These are phyloP conservation scores for Apiotrichum veenhuisii DNA, from an alignment of 1,284 basidiomycete species.

Conservation along the genomic window DNA sequence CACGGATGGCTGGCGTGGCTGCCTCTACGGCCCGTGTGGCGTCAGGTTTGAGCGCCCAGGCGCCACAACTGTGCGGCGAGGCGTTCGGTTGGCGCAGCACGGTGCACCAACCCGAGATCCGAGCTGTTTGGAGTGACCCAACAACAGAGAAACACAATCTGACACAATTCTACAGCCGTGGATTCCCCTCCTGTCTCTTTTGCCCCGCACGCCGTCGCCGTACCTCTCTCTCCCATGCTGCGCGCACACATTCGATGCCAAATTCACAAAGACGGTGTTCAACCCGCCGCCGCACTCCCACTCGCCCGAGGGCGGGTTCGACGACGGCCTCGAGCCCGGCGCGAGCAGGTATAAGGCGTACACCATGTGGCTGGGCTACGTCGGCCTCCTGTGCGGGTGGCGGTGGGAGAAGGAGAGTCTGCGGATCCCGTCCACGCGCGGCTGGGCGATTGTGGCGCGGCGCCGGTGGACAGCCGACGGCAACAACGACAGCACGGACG, in stretches of 20 bases:
- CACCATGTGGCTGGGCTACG: constrained; percentile 71
- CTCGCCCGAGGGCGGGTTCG: constrained; percentile 37
- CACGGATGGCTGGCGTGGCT: too few species aligned
- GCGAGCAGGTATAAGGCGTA: constrained; percentile 71
- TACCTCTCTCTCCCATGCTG: constrained; percentile 93
- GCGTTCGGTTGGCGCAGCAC: too few species aligned
- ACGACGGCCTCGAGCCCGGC: constrained; percentile 54
- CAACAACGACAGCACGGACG: too few species aligned
- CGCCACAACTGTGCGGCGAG: too few species aligned
- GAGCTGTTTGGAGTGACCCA: too few species aligned
- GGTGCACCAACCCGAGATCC: too few species aligned
- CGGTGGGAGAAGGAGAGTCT: constrained; percentile 77
- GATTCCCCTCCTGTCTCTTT: constrained; percentile 66
- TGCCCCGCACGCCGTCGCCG: constrained; percentile 60
- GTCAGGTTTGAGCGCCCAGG: too few species aligned
- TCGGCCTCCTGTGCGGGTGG: constrained; percentile 75
- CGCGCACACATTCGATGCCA: constrained; percentile 50
- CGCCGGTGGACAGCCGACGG: constrained; percentile 29
- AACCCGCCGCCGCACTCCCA: constrained; percentile 41
- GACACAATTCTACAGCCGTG: constrained; percentile 56
- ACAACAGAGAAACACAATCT: too few species aligned
- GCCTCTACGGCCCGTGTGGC: too few species aligned
- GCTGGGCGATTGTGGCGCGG: constrained; percentile 67
- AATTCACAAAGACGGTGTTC: constrained; percentile 46
- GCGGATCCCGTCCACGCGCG: constrained; percentile 85